Conservation (phyloP, 163 green algal genomes). For the Volvox carteri region DNA sequence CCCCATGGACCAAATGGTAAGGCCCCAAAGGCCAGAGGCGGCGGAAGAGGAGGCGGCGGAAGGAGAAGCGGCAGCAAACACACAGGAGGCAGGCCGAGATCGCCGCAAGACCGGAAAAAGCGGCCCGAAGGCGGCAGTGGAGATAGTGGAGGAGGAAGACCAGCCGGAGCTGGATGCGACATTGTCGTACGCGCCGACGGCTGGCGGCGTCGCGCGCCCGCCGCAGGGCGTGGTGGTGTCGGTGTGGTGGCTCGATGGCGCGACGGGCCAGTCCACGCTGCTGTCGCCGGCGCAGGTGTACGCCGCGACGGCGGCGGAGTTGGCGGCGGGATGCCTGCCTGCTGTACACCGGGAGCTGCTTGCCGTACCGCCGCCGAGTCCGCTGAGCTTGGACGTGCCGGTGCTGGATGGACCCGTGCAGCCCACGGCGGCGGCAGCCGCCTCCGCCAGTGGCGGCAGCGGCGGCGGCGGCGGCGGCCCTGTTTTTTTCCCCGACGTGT, state of each 20-base stretch:
- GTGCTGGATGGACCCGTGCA: neutral
- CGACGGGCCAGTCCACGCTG: slow-evolving; percentile 1
- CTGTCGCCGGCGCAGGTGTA: slow-evolving; percentile 51
- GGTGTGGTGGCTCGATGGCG: slow-evolving; percentile 52
- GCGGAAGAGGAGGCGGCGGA: neutral
- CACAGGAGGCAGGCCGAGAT: too few relatives aligned
- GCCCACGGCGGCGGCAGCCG: neutral
- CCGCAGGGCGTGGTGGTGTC: slow-evolving; percentile 13
- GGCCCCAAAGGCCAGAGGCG: neutral
- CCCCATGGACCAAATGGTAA: neutral
- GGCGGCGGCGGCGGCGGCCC: neutral
- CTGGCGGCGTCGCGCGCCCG: neutral
- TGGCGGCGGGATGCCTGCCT: slow-evolving; percentile 34
- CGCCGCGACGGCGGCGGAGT: slow-evolving; percentile 35
- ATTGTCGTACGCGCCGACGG: neutral
- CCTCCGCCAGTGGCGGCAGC: neutral
- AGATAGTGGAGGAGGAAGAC: slow-evolving; percentile 8
- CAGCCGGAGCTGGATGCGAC: neutral
- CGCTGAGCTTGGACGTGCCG: slow-evolving; percentile 17
- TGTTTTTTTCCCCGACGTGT: slow-evolving; percentile 4
- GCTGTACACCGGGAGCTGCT: slow-evolving; percentile 42
- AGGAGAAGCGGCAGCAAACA: too few relatives aligned
- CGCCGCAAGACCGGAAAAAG: too few relatives aligned
- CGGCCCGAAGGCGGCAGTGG: too few relatives aligned
- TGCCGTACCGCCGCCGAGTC: slow-evolving; percentile 29